These are phyloP conservation scores for Antarctomyces pellizariae DNA, from an alignment of 495 filamentous ascomycete species.

Conservation along the genomic window DNA sequence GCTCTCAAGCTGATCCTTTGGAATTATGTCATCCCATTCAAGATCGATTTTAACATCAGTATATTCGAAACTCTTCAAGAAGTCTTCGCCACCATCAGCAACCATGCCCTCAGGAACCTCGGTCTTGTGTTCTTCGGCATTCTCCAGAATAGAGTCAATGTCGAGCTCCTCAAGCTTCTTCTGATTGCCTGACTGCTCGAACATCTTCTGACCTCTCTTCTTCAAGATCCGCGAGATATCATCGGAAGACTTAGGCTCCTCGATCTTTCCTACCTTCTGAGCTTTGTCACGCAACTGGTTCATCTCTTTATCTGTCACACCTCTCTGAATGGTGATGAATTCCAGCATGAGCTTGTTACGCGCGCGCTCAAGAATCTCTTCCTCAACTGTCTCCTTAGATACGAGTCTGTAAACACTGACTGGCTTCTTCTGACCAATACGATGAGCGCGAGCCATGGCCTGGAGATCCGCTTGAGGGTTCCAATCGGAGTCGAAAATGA, in stretches of 20 bases:
- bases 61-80: conserved; percentile 69
- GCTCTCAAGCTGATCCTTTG: conserved; percentile 66
- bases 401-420: conserved; percentile 91
- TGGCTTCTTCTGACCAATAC: conserved; percentile 87
- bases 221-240: conserved; percentile 88
- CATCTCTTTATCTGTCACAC: conserved; percentile 80
- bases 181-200: conserved; percentile 88
- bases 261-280: conserved; percentile 20
- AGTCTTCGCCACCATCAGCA: conserved; percentile 80
- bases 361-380: conserved; percentile 86
- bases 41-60: conserved; percentile 85
- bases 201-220: conserved; percentile 86
- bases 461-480: conserved; percentile 96
- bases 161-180: conserved; percentile 94
- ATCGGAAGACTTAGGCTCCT: conserved; percentile 65
- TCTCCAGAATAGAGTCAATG: conserved; percentile 87
- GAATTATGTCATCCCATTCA: conserved; percentile 96
- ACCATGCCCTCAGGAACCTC: conserved; percentile 76
- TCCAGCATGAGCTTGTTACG: conserved; percentile 98
- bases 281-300: conserved; percentile 33
- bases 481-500: conserved; percentile 98
- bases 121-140: conserved; percentile 86
- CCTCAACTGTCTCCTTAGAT: conserved; percentile 93
- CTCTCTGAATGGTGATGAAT: conserved; percentile 89
- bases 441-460: conserved; percentile 93